Evolutionary conservation across 2,329 filamentous ascomycete genomes (phyloP), one percentile per base, ranked within the genome.

Genomic region (Botrytis aclada): DNA sequence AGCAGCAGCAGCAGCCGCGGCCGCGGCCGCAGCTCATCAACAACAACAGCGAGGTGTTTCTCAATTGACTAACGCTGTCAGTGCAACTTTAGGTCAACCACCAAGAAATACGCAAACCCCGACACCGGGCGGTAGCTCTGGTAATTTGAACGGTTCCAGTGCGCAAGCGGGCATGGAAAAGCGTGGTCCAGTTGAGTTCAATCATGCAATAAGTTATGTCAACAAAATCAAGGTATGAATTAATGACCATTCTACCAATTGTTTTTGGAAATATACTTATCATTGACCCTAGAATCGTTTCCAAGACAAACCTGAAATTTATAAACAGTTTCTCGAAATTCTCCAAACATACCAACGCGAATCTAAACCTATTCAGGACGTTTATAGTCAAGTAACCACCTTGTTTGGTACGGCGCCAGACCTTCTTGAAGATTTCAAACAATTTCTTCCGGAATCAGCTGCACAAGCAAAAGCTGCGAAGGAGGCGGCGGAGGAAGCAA

Each of bases 281-380:
- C 65, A 39, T 37, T 65, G 41, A 39, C 61, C 43, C n/a, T 80
- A 97, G 94, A 99, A 98, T 81, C 95, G 96, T 62, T 99, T 98
- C 83, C 92, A 97, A 78, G 92, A 95, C 79, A 95, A 97, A 76
- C 96, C 96, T 10, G 96, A 99, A 81, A 98, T 99, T 75, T 99
- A 99, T 85, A 99, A 99, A 82, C 95, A 99, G 81, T 99, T 99
- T 80, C 87, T 99, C 43, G 96, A 99, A 82, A 99, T 99, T 66
- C 85, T 99, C 63, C 96, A 99, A 83, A 99, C 96, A 3, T 99
- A 99, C 79, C 96, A 99, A 82, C 90, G 96, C 73, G 96, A 99
- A 82, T 97, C 96, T 70, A 98, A 98, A 81, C 97, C 96, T 0
- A 99, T 99, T 54, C 95, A 98, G 81, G 96, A 99, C 82, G 96